phyloP scores from a whole-genome alignment of 805 yeast genomes.

The Allodekkera sacchari region DNA sequence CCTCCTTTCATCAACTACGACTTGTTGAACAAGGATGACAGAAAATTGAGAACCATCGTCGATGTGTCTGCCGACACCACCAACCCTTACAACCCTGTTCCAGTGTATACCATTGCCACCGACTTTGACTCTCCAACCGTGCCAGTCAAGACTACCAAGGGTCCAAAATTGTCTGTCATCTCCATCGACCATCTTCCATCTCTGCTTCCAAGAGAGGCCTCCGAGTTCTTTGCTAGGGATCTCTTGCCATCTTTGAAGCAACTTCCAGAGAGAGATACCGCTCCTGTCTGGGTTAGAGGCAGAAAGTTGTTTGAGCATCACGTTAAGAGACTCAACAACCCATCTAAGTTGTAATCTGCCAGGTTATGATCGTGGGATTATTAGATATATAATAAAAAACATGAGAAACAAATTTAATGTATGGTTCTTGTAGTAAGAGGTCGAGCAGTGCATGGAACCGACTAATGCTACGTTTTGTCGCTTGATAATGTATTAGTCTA shows the following conservation, averaged over 20 bases:
- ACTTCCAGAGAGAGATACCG: conserved; percentile 70
- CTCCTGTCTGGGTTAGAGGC: conserved; percentile 92
- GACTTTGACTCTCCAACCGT: conserved; percentile 90
- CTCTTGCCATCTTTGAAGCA: conserved; percentile 82
- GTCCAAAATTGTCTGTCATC: conserved; percentile 84
- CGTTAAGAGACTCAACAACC: conserved; percentile 58
- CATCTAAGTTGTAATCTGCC: conserved; percentile 28
- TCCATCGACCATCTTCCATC: conserved; percentile 97
- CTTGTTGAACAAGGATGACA: conserved; percentile 51
- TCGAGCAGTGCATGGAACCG: no score
- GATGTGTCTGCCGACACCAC: conserved; percentile 99
- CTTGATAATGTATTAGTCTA: not conserved
- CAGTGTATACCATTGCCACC: conserved; percentile 86
- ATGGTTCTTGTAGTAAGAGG: not conserved
- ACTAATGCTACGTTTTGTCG: not conserved
- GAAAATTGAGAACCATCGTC: conserved; percentile 85
- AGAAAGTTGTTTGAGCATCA: conserved; percentile 76
- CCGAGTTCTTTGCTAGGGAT: conserved; percentile 84
- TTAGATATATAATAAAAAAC: conserved; percentile 1
- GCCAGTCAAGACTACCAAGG: conserved; percentile 63
- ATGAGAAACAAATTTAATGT: not conserved
- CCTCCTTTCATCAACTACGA: conserved; percentile 80
- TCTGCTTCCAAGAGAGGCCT: conserved; percentile 92
- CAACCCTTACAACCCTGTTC: conserved; percentile 96
- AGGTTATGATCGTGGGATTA: not conserved